Evolutionary conservation across 306 rosid species (phyloP), one percentile per base, ranked within the genome.

Genomic region (Phaseolus lunatus): DNA sequence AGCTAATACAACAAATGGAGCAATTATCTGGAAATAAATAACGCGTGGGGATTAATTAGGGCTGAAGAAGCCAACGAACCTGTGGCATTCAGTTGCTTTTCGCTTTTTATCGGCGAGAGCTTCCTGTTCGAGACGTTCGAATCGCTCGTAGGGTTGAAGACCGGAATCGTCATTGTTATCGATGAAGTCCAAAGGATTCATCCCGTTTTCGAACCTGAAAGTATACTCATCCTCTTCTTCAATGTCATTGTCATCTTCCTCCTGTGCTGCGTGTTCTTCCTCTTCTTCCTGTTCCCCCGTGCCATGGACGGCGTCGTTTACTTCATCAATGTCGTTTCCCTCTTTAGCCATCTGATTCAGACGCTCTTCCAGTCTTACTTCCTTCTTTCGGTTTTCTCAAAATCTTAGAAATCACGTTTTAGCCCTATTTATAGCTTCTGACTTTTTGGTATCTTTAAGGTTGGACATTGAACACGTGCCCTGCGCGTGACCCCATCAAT

Each of bases 91-190:
- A 35, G 59, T 84, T 23, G 89, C 72, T 83, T 92, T 92, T 47
- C 97, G 81, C 70, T 94, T 94, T 77, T 79, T 87, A 67, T 80
- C 81, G 7, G 96, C 92, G 1, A 85, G 92, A 65, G 94, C 97
- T 85, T 90, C 87, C 56, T 88, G 75, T 80, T 90, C 96, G 12
- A 81, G 91, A 44, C 88, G 93, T 79, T 85, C 83, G 48, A 89
- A 87, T 72, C 80, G 87, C 85, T 84, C 86, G 73, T 86, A 90
- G 50, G 86, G 61, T 69, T 81, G 90, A 62, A 86, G 80, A 33
- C 82, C 77, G 20, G 87, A 86, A 59, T 83, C 85, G 37, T 78
- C 70, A 48, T 5, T 33, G 8, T 87, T 87, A 75, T 80, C 85
- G 29, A 94, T 71, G 23, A 91, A 86, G 57, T 87, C 96, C 81